A percentile compares a stretch with the other conserved stretches of the same genome.
phyloP scores from a whole-genome alignment of 148 eudicot genomes.

The Arbutus unedo region DNA sequence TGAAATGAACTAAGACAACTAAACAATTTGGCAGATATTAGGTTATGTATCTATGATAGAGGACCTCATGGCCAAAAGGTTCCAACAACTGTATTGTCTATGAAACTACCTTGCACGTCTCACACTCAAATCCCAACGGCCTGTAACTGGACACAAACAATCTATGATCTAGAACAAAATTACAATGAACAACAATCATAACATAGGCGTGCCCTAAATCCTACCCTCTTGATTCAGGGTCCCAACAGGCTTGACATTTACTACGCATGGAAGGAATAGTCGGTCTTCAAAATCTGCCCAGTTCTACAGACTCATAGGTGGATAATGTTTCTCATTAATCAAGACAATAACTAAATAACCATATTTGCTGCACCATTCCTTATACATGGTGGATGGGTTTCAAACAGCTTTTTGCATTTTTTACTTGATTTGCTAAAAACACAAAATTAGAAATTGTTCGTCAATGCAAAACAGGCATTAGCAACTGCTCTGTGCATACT shows the following conservation, averaged over 20 bases:
- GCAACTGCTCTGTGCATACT: neutral
- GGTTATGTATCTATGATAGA: neutral
- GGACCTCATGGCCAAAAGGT: neutral
- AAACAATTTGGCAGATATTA: neutral
- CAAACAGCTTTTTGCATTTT: neutral
- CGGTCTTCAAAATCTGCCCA: neutral
- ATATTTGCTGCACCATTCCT: neutral
- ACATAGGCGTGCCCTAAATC: neutral
- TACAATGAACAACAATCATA: neutral
- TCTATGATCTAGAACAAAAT: neutral
- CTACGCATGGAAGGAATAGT: neutral
- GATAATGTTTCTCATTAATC: neutral
- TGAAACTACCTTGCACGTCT: neutral
- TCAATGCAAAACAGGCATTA: neutral
- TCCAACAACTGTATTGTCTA: neutral
- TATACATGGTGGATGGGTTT: neutral
- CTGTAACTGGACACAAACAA: neutral
- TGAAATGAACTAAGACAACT: neutral
- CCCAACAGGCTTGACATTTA: neutral
- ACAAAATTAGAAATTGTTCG: neutral
- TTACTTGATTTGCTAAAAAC: neutral
- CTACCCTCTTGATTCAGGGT: neutral
- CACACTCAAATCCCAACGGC: neutral
- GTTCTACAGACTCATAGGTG: neutral
- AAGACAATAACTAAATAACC: neutral